Base-by-base conservation (phyloP, 2,329 filamentous ascomycete genomes). In the Penicillium sp. region DNA sequence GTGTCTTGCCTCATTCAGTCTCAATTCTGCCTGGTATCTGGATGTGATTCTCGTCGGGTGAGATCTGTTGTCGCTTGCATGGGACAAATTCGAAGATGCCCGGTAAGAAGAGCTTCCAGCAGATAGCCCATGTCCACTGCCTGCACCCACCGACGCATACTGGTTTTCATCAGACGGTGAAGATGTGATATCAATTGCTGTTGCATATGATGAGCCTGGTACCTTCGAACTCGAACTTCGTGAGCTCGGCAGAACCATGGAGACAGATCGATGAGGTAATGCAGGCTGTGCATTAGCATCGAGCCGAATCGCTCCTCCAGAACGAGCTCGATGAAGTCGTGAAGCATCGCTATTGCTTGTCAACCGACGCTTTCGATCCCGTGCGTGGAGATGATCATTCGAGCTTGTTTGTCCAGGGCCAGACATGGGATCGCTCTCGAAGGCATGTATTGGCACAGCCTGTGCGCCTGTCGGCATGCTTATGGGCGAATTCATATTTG, bases 311-410 rank as follows among this genome's bases (percentile, higher is more conserved):
- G 54, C 53, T n/a, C 55, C 58, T 3, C 52, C 60, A 43, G 49
- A 49, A 37, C 58, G 55, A 40, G 64, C 60, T 25, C 64, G 59
- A 33, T 61, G 64, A 19, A 65, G 30, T 43, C 64, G 51, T 28
- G 52, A 63, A 55, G 75, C 74, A 55, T 77, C 71, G 19, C 71
- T 65, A 30, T 73, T 62, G 55, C 73, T 75, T n/a, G 76, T 76
- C 56, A 81, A 65, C 62, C 78, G 76, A 62, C 79, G 75, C 68
- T 80, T 81, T 49, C 79, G 74, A 59, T 80, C 78, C 35, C 46
- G 48, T 42, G 55, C 30, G 25, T 55, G 26, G 3, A 11, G n/a
- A 26, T 48, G 19, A 11, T 8, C 10, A 4, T 42, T 46, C 42
- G 19, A 46, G 8, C 11, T 33, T 26, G 42, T 16, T 28, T 52